Evolutionary conservation across 2,329 filamentous ascomycete genomes (phyloP).

Genomic region (Cercospora canescens): DNA sequence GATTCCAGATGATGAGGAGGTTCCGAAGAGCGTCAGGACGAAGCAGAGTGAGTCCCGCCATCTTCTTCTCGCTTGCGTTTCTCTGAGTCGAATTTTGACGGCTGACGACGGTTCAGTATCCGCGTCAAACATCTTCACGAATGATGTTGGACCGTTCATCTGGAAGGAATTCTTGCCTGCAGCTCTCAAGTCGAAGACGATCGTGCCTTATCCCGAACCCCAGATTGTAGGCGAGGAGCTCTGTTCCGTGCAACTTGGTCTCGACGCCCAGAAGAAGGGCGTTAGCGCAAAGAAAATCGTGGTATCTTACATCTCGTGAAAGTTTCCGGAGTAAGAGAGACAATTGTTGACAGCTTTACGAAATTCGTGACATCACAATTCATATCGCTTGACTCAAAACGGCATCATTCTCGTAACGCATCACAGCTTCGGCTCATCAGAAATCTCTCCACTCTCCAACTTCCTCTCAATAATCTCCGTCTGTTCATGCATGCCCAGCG

Average conservation of each 20-base stretch:
- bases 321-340: neutral
- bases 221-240: constrained; percentile 41
- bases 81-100: no score
- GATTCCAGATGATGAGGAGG: constrained; percentile 25
- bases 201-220: constrained; percentile 36
- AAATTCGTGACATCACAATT: neutral
- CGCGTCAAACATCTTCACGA: constrained; percentile 27
- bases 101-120: constrained; percentile 7
- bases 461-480: constrained; percentile 19
- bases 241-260: constrained; percentile 38
- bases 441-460: constrained; percentile 19
- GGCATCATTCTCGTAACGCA: neutral
- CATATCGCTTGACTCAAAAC: neutral
- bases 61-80: neutral
- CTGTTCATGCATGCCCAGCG: constrained; percentile 19
- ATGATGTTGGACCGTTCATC: constrained; percentile 31
- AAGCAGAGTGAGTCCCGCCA: constrained; percentile 26
- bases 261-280: constrained; percentile 40
- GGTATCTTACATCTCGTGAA: constrained; percentile 24
- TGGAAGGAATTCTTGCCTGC: constrained; percentile 32
- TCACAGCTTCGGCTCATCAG: constrained; percentile 15
- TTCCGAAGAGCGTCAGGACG: constrained; percentile 29
- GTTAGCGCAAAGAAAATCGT: constrained; percentile 45
- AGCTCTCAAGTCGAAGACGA: constrained; percentile 30
- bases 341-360: neutral